Base-by-base conservation (phyloP, 1,139 yeast species). In the Candida sanyaensis region DNA sequence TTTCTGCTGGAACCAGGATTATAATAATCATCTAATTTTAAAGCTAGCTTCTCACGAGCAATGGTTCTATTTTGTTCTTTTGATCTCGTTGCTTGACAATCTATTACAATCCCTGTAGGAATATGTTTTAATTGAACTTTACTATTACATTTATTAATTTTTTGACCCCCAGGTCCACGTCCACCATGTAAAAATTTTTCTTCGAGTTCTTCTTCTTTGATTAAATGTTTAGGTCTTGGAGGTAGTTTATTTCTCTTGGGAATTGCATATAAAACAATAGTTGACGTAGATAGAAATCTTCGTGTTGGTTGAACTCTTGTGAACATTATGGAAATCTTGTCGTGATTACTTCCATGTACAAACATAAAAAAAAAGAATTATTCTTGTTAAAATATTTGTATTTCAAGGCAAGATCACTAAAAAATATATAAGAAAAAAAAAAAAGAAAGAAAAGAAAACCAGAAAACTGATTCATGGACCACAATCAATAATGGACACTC, bases 131-230 rank as follows among this genome's bases (percentile, higher is more conserved):
- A 68, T 60, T 93, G 99, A 0, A 93, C 98, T 62, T 92, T 92
- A 45, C 95, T 86, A 60, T 88, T 91, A n/a, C 96, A 85, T 61
- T 93, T 92, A 63, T 93, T 93, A 66, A 93, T 91, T 68, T 87
- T 92, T 64, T 93, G 98, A 1, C 98, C 99, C 5, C 99, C 98
- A 12, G 96, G 92, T 0, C 98, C 98, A 2, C 84, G 68, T 0
- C 97, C 97, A 9, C 98, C 98, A 65, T 91, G 91, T 38, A 92
- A 71, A 62, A 92, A 92, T 49, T 81, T 87, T 61, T 92, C 98
- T 13, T 81, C 73, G 4, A 75, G 49, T 71, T 58, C 95, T 65
- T 58, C 92, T 84, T 56, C 83, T 63, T 63, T 82, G 75, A 51
- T 73, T 28, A 75, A 70, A 67, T 93, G 77, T 57, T 81, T 83